Base-by-base conservation (phyloP, 768 basidiomycete genomes). In the Jaapia argillacea region DNA sequence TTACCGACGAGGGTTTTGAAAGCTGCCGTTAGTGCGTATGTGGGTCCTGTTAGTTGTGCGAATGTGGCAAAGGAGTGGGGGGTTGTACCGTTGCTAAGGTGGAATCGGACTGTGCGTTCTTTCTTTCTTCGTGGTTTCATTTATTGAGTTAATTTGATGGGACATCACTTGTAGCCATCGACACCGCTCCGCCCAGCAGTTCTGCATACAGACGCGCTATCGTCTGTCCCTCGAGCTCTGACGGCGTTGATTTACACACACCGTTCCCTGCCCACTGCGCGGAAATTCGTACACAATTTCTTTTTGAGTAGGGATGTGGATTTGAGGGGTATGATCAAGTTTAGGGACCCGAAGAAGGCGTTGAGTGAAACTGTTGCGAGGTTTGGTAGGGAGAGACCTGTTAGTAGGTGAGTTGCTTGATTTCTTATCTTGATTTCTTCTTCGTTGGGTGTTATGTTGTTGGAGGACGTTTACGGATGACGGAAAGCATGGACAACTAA, bases 1-100 rank as follows among this genome's bases (percentile, higher is more conserved):
- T 74, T 98, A 22, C 94, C 94, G 1, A 91, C 89, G 18, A 80
- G 88, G 43, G 91, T 91, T 20, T 65, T 89, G 52, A 93, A 96
- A 64, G 85, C 88, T 4, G 91, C 88, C 12, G 78, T 94, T 45
- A 91, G 87, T 33, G 88, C 91, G 43, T 87, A 89, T 60, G 93
- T 92, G 24, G 94, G 94, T 12, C 81, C 88, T 13, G 66, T 76
- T 50, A 81, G 85, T 4, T 90, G 88, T 55, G 79, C 86, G 31
- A 78, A 72, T 50, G 81, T 97, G 40, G 93, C 93, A 21, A 77
- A 80, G 45, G 86, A 91, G 63, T 81, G 83, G 70, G 90, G 88
- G 48, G 85, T 81, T 16, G 62, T 73, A 18, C 80, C 81, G 3
- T 69, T 93, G 23, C 59, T 93, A 38, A 73, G 89, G 50, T 92